Conservation (phyloP, 2,329 filamentous ascomycete species). For the Stemphylium vesicarium region DNA sequence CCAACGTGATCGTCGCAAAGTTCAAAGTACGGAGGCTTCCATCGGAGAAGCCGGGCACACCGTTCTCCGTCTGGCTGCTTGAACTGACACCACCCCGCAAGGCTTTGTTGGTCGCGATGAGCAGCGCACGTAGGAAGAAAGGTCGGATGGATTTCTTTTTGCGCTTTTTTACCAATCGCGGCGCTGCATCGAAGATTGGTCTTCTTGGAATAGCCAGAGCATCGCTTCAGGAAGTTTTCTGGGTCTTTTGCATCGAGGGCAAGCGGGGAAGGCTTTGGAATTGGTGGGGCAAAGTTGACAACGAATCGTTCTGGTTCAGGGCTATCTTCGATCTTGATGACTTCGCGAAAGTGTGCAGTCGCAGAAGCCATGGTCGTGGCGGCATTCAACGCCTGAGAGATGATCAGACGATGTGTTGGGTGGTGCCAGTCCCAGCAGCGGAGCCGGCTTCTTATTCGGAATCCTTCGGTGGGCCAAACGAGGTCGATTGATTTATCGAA, state of each 20-base stretch:
- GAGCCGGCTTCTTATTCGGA: neutral
- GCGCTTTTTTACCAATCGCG: slow-evolving; percentile 29
- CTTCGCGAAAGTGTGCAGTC: neutral
- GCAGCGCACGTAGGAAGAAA: slow-evolving; percentile 38
- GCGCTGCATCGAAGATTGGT: slow-evolving; percentile 29
- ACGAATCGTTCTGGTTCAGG: slow-evolving; percentile 9
- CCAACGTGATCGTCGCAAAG: slow-evolving; percentile 37
- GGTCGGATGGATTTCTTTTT: slow-evolving; percentile 31
- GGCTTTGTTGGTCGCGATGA: slow-evolving; percentile 37
- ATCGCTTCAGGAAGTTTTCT: slow-evolving; percentile 35
- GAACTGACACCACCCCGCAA: slow-evolving; percentile 38
- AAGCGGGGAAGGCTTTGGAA: slow-evolving; percentile 12
- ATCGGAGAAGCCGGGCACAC: slow-evolving; percentile 36
- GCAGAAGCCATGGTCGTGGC: neutral
- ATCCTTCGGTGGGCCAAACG: neutral
- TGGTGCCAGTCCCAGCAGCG: neutral
- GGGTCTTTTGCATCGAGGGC: slow-evolving; percentile 32
- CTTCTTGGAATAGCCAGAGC: slow-evolving; percentile 38
- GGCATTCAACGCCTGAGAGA: neutral
- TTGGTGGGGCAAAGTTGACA: neutral
- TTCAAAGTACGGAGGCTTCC: slow-evolving; percentile 37
- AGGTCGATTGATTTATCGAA: too few relatives aligned
- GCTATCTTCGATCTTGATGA: slow-evolving; percentile 15
- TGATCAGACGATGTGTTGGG: neutral
- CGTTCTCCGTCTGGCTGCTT: slow-evolving; percentile 21